Percentiles rank a stretch among this genome's conserved stretches.
Evolutionary conservation across 2,329 filamentous ascomycete genomes (phyloP).

Genomic region (Arthrobotrys pseudoclavata): DNA sequence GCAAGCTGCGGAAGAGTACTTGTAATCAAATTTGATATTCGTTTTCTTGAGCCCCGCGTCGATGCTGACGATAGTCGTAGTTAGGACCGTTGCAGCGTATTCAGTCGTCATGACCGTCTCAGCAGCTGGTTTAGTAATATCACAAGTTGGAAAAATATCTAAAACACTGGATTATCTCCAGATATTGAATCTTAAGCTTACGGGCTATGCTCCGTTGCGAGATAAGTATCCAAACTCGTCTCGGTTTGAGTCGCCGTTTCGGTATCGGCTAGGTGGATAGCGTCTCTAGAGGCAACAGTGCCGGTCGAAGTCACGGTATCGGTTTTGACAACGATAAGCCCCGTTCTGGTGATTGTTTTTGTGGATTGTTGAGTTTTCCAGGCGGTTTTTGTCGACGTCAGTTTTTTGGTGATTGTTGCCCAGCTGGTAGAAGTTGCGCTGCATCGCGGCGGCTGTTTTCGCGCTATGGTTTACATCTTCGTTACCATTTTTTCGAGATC

Average conservation of each 20-base stretch:
- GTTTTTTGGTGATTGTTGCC: not conserved
- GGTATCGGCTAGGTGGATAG: not conserved
- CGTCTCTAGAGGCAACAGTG: not conserved
- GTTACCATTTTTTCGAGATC: not conserved
- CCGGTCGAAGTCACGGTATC: not conserved
- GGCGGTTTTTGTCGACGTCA: not conserved
- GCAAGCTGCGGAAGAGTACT: constrained; percentile 11
- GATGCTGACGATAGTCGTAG: not conserved
- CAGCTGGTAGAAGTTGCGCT: not conserved
- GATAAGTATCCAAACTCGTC: not conserved
- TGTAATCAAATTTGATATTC: not conserved
- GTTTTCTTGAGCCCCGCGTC: not conserved
- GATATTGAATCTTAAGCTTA: too few relatives aligned
- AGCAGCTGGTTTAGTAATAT: not conserved
- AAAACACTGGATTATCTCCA: too few relatives aligned
- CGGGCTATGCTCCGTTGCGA: not conserved
- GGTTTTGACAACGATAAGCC: not conserved
- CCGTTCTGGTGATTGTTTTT: not conserved
- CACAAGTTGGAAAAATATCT: too few relatives aligned
- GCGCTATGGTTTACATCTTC: not conserved
- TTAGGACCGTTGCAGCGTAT: not conserved
- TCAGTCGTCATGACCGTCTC: not conserved
- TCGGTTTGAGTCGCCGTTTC: not conserved
- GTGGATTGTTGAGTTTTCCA: constrained; percentile 4
- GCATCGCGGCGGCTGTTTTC: not conserved